A percentile compares a stretch with the other conserved stretches of the same genome.
phyloP scores from a whole-genome alignment of 2,329 filamentous ascomycete species.

The Cyclaneusma minus region DNA sequence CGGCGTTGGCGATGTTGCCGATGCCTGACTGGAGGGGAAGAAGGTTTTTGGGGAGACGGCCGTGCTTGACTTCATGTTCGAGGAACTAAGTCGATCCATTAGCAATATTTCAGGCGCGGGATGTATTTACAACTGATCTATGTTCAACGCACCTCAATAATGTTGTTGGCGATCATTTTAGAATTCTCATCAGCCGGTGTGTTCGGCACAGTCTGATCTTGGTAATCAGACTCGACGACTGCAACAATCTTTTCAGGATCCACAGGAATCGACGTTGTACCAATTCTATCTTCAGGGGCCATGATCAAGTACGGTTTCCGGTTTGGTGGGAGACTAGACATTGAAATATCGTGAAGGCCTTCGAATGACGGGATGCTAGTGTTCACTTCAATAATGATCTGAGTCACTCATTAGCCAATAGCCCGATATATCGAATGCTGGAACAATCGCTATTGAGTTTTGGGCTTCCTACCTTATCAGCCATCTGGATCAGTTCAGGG shows the following conservation, averaged over 20 bases:
- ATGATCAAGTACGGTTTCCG: conserved; percentile 81
- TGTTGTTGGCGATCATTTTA: conserved; percentile 56
- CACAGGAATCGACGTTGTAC: conserved; percentile 65
- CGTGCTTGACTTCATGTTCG: conserved; percentile 69
- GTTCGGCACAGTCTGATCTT: conserved; percentile 57
- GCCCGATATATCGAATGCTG: not conserved
- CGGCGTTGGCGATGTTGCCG: conserved; percentile 86
- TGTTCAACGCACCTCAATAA: conserved; percentile 59
- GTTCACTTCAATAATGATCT: conserved; percentile 85
- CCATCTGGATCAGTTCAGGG: conserved; percentile 78
- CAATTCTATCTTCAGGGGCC: conserved; percentile 73
- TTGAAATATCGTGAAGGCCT: conserved; percentile 79
- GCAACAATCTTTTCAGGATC: conserved; percentile 76
- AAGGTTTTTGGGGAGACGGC: conserved; percentile 60
- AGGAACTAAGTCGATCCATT: too few species aligned
- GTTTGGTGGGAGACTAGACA: conserved; percentile 68
- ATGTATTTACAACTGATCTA: not conserved
- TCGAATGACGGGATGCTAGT: conserved; percentile 73
- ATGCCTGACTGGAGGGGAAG: conserved; percentile 78
- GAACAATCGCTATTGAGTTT: too few species aligned
- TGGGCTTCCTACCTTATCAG: conserved; percentile 55
- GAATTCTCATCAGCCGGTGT: conserved; percentile 59
- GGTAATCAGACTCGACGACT: conserved; percentile 72
- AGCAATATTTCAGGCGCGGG: not conserved
- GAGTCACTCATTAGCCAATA: not conserved